Base-by-base conservation (phyloP, 108 stramenopile genomes). In the Nitzschia putrida region DNA sequence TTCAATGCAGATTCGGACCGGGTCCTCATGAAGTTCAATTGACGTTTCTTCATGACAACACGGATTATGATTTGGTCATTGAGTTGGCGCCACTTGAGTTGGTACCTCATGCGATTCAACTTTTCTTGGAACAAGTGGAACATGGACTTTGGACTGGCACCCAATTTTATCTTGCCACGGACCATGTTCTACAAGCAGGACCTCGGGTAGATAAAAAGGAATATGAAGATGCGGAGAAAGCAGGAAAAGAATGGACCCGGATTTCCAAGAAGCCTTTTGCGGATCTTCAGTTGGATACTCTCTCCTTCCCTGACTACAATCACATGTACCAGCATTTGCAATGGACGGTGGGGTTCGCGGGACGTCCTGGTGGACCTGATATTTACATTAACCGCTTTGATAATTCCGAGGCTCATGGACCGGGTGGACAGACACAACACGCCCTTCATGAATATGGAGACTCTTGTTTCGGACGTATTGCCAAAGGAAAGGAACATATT, bases 291-390 rank as follows among this genome's bases (percentile, higher is more conserved):
- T 64, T 89, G 53, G 79, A 78, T 29, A 42, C 54, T 12, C 56
- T 94, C 34, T 68, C 84, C 12, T 96, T 85, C 60, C 92, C 93
- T 42, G 95, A 96, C 64, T 96, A 94, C 69, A 66, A 53, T 18
- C 22, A 57, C 4, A 57, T 79, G 0, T 93, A 69, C 64, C 86
- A 88, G 18, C 95, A 96, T 68, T 24, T 41, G 1, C 59, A 71
- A 54, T 91, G 80, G 80, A 96, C 95, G 0, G 60, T 96, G 1
- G 95, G 93, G n/a, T 89, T 87, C 57, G 81, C 91, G 0, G 90
- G 91, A 13, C 72, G 95, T 52, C 96, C 96, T n/a, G 90, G 90
- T 49, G 97, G 97, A 25, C 93, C 95, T 0, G 93, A 93, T 37
- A 93, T 93, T 66, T 97, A 92, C 65, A 89, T 97, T 65, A 93